phyloP scores from a whole-genome alignment of 345 rosid species.

The Eucalyptus pauciflora region DNA sequence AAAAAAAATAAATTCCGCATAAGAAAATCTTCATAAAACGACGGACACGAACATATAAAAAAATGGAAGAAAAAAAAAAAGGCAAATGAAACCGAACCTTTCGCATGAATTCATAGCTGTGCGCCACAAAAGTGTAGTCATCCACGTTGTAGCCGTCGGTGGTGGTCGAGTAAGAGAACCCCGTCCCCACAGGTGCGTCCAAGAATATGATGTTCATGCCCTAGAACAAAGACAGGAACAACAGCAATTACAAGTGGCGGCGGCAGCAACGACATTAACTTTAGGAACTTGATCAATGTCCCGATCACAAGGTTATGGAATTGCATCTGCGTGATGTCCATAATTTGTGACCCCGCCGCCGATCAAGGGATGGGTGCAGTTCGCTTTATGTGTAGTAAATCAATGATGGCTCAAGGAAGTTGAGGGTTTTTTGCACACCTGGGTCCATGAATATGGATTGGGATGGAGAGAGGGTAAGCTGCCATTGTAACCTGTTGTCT shows the following conservation, averaged over 20 bases:
- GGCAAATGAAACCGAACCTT: not conserved
- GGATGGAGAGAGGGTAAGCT: not conserved
- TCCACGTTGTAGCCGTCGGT: not conserved
- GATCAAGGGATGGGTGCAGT: not conserved
- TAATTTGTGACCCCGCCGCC: too few relatives aligned
- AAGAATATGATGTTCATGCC: slow-evolving; percentile 1
- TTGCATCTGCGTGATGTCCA: too few relatives aligned
- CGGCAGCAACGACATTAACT: not conserved
- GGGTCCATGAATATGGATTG: slow-evolving; percentile 2
- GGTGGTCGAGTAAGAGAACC: slow-evolving; percentile 12
- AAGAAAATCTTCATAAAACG: not conserved
- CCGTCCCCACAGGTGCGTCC: slow-evolving; percentile 14
- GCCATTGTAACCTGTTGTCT: not conserved
- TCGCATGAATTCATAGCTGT: not conserved
- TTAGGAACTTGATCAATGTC: not conserved
- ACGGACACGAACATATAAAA: not conserved
- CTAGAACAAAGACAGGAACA: not conserved
- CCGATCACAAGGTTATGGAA: not conserved
- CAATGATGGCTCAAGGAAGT: not conserved
- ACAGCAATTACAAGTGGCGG: not conserved
- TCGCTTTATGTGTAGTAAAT: not conserved
- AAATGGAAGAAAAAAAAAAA: not conserved
- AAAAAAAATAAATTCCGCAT: not conserved
- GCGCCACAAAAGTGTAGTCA: not conserved
- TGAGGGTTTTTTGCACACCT: not conserved